Base-by-base conservation (phyloP, 139 green algal species). In the Micractinium conductrix region DNA sequence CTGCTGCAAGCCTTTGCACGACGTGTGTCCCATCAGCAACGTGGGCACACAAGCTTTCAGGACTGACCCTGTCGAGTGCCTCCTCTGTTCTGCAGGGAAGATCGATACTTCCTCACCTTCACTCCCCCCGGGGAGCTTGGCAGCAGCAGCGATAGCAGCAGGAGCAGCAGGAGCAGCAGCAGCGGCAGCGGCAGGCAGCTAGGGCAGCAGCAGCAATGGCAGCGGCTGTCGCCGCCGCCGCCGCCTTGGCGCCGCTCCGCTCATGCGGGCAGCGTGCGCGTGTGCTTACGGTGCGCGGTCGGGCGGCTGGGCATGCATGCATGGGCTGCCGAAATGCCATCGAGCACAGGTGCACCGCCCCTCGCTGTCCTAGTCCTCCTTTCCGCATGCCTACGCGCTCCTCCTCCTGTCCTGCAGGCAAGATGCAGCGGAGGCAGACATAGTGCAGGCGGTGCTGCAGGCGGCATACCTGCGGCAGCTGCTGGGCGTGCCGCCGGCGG, bases 381-480 rank as follows among this genome's bases (percentile, higher is more conserved):
- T 28, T 40, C 24, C 71, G 9, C 38, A 42, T 37, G 4, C 30
- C 5, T 30, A 26, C 26, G 7, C 44, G 38, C 30, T 79, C 21
- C 1, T 24, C 16, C 16, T 53, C 22, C 75, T 50, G 53, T 21
- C 22, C 28, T 78, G 79, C 79, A 84, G 63, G 65, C 63, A 82
- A 7, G 76, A 82, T 28, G 76, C 78, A 24, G 50, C 12, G 37
- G 68, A 86, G 10, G 14, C 19, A 0, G 89, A 96, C 85, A 90
- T 96, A 17, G 48, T 92, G 42, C 86, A 91, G 70, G 90, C 88
- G 21, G 81, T 96, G 40, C 81, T 96, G 69, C 87, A 94, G n/a
- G 88, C 92, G 21, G 91, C 88, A 5, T 91, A 92, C 74, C 65
- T 96, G n/a, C 86, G 93, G 26, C 84, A 84, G 55, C 80, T 55